Percentiles rank a stretch among this genome's conserved stretches.
phyloP scores from a whole-genome alignment of 306 rosid species.

The Cicer pinnatifidum region DNA sequence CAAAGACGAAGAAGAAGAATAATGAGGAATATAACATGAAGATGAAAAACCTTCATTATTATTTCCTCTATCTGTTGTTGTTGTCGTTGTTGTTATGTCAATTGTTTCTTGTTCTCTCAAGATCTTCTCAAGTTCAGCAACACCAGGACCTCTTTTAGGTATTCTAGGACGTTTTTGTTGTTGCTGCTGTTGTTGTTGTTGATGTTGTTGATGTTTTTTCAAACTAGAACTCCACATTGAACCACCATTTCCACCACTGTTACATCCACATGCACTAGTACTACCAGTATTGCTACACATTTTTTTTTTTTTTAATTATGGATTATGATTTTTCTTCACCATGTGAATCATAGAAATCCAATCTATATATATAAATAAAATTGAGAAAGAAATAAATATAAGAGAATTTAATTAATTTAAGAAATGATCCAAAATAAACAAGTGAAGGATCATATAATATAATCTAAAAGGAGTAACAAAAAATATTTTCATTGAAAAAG shows the following conservation, averaged over 20 bases:
- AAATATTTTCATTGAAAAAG: conserved; percentile 42
- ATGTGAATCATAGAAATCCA: neutral
- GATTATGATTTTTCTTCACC: too few species aligned
- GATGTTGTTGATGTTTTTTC: conserved; percentile 29
- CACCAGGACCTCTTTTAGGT: conserved; percentile 83
- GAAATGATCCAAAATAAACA: conserved; percentile 40
- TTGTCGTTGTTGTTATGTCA: conserved; percentile 1
- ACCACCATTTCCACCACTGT: conserved; percentile 14
- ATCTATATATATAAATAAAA: neutral
- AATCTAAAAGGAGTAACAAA: conserved; percentile 52
- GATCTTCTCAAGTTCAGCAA: conserved; percentile 76
- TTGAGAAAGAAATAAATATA: conserved; percentile 23
- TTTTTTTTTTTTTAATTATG: too few species aligned
- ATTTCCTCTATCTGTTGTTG: conserved; percentile 12
- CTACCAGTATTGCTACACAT: conserved; percentile 54
- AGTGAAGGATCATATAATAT: conserved; percentile 45
- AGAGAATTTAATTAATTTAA: conserved; percentile 10
- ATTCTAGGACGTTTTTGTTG: conserved; percentile 52
- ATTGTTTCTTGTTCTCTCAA: conserved; percentile 55
- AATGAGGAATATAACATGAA: conserved; percentile 20
- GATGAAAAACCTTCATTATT: conserved; percentile 46
- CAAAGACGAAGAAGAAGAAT: conserved; percentile 6
- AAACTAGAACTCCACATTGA: conserved; percentile 34
- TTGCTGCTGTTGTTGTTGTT: conserved; percentile 29
- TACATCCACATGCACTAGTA: conserved; percentile 20